Evolutionary conservation across 2,329 filamentous ascomycete genomes (phyloP), one percentile per base, ranked within the genome.

Genomic region (Podosphaera fusca): DNA sequence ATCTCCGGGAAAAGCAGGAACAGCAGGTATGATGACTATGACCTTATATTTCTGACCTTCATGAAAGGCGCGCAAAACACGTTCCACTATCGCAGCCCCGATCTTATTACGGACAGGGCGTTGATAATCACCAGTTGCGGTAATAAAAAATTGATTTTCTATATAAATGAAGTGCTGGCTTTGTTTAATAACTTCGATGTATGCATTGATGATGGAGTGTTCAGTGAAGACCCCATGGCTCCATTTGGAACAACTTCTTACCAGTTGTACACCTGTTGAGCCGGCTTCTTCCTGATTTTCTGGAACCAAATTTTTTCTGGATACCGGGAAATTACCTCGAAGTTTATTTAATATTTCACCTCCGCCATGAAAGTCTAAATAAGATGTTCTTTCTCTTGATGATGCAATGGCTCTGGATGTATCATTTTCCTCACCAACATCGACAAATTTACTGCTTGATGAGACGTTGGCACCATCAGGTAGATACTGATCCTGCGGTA

Each of bases 111-210:
- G 76, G 51, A 94, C 79, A 0, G 86, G 84, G 60, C 75, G 75
- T 66, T 88, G 85, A 58, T 80, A 71, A 56, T 84, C 75, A 53
- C 73, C 75, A 1, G 85, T 89, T 2, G 85, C 84, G 0, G 86
- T 92, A 69, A 92, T 92, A 73, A 92, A 92, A 72, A 92, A 92
- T 74, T 87, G 63, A 64, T 89, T 88, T 67, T 89, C 84, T 40
- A 89, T 87, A 68, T 88, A 89, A 58, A 89, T 70, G 64, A 84
- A 88, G 66, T 87, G 80, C 64, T 80, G 72, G 21, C 82, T 82
- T 54, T 80, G 79, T 42, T 71, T 73, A 63, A 88, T 88, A 34
- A 80, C 75, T 49, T 84, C 75, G 38, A 85, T 80, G 65, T 94
- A 94, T 1, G 88, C 88, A 66, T 90, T 89, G 60, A 82, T 80